Evolutionary conservation across 345 rosid species (phyloP).

Genomic region (Eucalyptus urophylla): DNA sequence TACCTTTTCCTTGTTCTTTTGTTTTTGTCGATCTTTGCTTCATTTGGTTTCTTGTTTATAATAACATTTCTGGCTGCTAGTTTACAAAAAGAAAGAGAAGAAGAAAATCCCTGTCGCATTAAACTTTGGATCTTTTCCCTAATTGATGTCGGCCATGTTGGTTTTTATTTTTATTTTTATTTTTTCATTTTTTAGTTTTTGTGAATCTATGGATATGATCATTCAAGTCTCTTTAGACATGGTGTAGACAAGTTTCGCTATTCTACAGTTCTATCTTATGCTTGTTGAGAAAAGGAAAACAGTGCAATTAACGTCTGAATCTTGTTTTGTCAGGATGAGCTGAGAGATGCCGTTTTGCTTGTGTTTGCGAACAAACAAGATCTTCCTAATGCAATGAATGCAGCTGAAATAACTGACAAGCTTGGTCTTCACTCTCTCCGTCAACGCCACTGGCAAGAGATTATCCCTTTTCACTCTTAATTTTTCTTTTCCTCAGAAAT

Average conservation of each 20-base stretch:
- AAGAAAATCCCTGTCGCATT: neutral
- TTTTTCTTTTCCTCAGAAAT: neutral
- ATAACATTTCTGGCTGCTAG: neutral
- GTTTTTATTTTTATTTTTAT: neutral
- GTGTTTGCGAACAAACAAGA: slow-evolving; percentile 93
- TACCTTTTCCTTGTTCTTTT: neutral
- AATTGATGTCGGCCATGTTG: neutral
- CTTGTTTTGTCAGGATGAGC: slow-evolving; percentile 43
- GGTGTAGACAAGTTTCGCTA: neutral
- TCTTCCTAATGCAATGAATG: slow-evolving; percentile 95
- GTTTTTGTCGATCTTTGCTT: neutral
- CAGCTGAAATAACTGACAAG: slow-evolving; percentile 91
- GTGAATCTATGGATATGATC: neutral
- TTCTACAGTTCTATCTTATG: neutral
- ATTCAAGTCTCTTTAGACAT: neutral
- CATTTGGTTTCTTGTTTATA: neutral
- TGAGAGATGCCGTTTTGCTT: slow-evolving; percentile 81
- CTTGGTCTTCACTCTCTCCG: slow-evolving; percentile 92
- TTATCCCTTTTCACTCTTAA: neutral
- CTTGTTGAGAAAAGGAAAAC: neutral
- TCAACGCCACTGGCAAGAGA: slow-evolving; percentile 74
- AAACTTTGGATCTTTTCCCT: neutral
- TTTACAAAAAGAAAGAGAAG: neutral
- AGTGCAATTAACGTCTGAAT: neutral
- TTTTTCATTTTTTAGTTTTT: neutral